Base-by-base conservation (phyloP, 257 asterid genomes). In the Rhazya stricta region DNA sequence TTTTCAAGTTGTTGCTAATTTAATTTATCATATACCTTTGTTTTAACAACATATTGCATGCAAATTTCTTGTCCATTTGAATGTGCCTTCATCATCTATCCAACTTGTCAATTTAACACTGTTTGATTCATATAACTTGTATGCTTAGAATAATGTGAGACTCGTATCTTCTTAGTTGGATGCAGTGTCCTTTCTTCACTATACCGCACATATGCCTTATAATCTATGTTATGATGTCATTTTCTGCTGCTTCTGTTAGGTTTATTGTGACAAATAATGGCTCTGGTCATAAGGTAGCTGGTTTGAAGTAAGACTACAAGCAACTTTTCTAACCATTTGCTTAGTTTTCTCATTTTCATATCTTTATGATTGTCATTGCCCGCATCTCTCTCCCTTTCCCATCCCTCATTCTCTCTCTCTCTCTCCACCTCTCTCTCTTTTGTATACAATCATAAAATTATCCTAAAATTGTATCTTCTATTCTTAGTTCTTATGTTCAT, bases 261-360 rank as follows among this genome's bases (percentile, higher is more conserved):
- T 94, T 94, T 76, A 91, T 94, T 56, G 81, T 91, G 72, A 94
- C 97, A 77, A 91, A 94, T 74, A 89, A 85, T 61, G 96, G 97
- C 81, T 94, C 97, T 21, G 97, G 97, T 74, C 97, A 91, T 76
- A 79, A 81, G 19, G 94, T 83, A 32, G 76, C 79, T 78, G 98
- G 98, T 80, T 86, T 84, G 83, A 89, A 94, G 98, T 89, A 83
- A 65, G 85, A 56, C 76, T 71, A 25, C 69, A 69, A 16, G 43
- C 53, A 27, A n/a, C 5, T 57, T 36, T 25, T 50, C 16, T 54
- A 42, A 15, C 53, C 68, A 15, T 45, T 21, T 50, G n/a, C 30
- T 58, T 45, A 27, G 8, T 78, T 32, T 74, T 51, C 37, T 34
- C 65, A 42, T 36, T 34, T 34, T 72, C 27, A 21, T 72, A 29